phyloP scores from a whole-genome alignment of 208 protist species.

The Histomonas meleagridis region DNA sequence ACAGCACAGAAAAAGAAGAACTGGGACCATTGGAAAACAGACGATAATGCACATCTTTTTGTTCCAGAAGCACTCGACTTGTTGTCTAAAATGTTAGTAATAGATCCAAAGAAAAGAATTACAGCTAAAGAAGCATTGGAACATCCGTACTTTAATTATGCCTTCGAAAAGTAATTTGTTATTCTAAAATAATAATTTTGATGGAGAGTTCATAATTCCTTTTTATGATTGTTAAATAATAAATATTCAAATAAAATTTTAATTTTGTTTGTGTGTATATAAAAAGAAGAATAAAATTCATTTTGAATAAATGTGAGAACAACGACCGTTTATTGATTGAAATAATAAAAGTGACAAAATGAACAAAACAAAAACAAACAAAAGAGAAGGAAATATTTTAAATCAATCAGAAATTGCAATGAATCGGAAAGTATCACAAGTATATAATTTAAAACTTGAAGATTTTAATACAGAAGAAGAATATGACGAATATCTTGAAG shows the following conservation, averaged over 20 bases:
- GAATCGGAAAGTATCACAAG: neutral
- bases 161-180: no score
- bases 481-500: neutral
- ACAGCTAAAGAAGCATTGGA: slow-evolving; percentile 48
- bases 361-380: no score
- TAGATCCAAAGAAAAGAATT: slow-evolving; percentile 36
- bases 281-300: no score
- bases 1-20: neutral
- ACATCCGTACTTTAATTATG: slow-evolving; percentile 40
- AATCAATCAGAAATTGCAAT: neutral
- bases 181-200: no score
- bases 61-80: neutral
- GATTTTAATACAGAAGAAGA: neutral
- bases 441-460: neutral
- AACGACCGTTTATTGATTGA: no score
- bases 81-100: slow-evolving; percentile 4
- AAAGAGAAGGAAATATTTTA: neutral
- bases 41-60: neutral
- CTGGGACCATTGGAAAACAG: neutral
- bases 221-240: no score
- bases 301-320: no score
- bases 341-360: no score
- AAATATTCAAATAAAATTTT: no score
- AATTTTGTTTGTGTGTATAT: no score
- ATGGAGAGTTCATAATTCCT: no score